phyloP scores from a whole-genome alignment of 2,329 filamentous ascomycete species.

The Calonectria henricotiae region DNA sequence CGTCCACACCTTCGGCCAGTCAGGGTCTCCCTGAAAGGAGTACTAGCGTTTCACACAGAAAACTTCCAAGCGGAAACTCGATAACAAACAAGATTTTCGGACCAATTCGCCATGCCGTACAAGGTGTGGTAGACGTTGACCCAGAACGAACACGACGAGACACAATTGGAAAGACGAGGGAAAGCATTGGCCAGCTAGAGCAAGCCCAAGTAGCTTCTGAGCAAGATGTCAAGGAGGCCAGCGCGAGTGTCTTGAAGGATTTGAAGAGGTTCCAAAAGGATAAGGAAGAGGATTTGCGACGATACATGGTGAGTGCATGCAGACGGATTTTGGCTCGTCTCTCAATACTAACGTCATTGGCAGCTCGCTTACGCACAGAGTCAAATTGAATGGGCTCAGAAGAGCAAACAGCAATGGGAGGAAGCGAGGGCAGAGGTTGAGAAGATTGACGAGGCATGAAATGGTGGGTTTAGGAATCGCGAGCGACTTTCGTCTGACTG shows the following conservation, averaged over 20 bases:
- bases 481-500: conserved; percentile 31
- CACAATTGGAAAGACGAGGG: conserved; percentile 94
- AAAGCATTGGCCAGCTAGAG: conserved; percentile 88
- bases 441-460: conserved; percentile 81
- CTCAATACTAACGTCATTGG: conserved; percentile 45
- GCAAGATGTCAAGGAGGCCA: conserved; percentile 94
- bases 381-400: conserved; percentile 95
- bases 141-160: conserved; percentile 94
- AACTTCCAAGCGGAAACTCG: conserved; percentile 88
- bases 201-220: conserved; percentile 91
- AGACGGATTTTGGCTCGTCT: background rate
- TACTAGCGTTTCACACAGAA: conserved; percentile 75
- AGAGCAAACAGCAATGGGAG: conserved; percentile 92
- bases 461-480: conserved; percentile 19
- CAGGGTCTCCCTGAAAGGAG: conserved; percentile 78
- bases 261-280: conserved; percentile 93
- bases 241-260: conserved; percentile 88
- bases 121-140: conserved; percentile 96
- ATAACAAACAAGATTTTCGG: conserved; percentile 96
- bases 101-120: conserved; percentile 93
- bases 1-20: conserved; percentile 79
- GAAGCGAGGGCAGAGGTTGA: conserved; percentile 90
- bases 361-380: conserved; percentile 93
- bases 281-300: conserved; percentile 93
- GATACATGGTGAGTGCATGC: conserved; percentile 87